Percentiles rank a stretch among this genome's conserved stretches.
Evolutionary conservation across 176 grass and related monocot genomes (phyloP).

Genomic region (Aegilops umbellulata): DNA sequence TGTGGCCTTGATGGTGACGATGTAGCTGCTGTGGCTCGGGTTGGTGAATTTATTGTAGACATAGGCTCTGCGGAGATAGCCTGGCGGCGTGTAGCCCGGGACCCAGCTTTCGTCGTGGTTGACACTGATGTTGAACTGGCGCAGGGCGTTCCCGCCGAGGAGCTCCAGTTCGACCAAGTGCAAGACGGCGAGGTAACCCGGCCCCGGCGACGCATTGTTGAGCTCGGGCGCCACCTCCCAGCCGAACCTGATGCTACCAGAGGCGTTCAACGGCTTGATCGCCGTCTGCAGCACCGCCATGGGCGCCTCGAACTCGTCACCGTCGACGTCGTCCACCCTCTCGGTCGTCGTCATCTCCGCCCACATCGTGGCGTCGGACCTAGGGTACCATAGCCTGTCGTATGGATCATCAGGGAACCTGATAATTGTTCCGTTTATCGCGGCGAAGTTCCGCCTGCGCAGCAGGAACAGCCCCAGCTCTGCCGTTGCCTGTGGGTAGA

Average conservation of each 20-base stretch:
- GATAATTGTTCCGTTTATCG: background rate
- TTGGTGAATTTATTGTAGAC: too few species aligned
- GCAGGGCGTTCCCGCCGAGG: background rate
- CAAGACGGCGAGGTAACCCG: constrained; percentile 6
- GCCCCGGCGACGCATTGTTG: background rate
- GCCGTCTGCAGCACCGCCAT: constrained; percentile 58
- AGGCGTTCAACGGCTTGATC: constrained; percentile 29
- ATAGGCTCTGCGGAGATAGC: too few species aligned
- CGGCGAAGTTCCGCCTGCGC: background rate
- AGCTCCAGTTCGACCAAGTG: constrained; percentile 43
- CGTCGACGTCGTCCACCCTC: background rate
- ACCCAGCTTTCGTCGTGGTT: too few species aligned
- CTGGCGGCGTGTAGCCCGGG: background rate
- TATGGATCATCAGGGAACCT: constrained; percentile 56
- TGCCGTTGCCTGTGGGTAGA: constrained; percentile 22
- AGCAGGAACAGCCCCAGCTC: constrained; percentile 30
- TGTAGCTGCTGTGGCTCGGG: background rate
- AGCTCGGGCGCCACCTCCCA: constrained; percentile 15
- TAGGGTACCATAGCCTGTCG: constrained; percentile 26
- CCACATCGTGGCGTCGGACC: background rate
- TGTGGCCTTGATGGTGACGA: constrained; percentile 38
- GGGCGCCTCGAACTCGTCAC: constrained; percentile 24
- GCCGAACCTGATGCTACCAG: constrained; percentile 20
- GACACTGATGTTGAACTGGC: constrained; percentile 47
- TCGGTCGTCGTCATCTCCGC: constrained; percentile 14